Percentiles rank a stretch among this genome's conserved stretches.
These are phyloP conservation scores for Plenodomus tracheiphilus DNA, from an alignment of 2,329 filamentous ascomycete species.

Conservation along the genomic window DNA sequence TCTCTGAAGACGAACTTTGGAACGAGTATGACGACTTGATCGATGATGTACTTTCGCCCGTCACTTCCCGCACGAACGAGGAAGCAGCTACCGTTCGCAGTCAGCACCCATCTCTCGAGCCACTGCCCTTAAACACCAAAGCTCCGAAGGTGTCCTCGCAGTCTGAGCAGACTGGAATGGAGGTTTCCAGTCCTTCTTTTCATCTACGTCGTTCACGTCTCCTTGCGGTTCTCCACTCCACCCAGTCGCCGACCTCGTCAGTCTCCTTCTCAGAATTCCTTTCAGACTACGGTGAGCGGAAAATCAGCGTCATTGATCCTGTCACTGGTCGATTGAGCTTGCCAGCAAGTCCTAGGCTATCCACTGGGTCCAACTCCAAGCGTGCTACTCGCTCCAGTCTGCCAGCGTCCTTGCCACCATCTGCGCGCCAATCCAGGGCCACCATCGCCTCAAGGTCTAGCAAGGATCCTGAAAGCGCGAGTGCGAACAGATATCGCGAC, in stretches of 20 bases:
- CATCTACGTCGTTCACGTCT: slow-evolving; percentile 55
- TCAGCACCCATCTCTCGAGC: slow-evolving; percentile 35
- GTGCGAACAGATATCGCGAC: slow-evolving; percentile 51
- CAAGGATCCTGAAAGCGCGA: slow-evolving; percentile 39
- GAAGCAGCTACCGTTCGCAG: slow-evolving; percentile 14
- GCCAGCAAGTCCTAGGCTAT: slow-evolving; percentile 36
- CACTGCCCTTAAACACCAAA: slow-evolving; percentile 32
- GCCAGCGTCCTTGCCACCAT: slow-evolving; percentile 32
- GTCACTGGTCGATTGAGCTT: slow-evolving; percentile 44
- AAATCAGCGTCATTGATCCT: slow-evolving; percentile 43
- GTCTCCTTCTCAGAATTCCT: slow-evolving; percentile 59
- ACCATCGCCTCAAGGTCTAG: slow-evolving; percentile 37
- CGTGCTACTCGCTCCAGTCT: slow-evolving; percentile 42
- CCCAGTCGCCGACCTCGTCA: slow-evolving; percentile 55
- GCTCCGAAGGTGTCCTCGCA: slow-evolving; percentile 21
- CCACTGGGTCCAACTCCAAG: slow-evolving; percentile 30
- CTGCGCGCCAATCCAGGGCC: slow-evolving; percentile 38
- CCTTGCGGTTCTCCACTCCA: slow-evolving; percentile 54
- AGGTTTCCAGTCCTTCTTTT: slow-evolving; percentile 40
- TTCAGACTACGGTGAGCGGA: slow-evolving; percentile 53
- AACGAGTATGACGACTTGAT: slow-evolving; percentile 91
- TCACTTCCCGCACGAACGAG: slow-evolving; percentile 19
- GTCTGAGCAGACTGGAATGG: slow-evolving; percentile 36
- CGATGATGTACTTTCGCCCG: slow-evolving; percentile 64
- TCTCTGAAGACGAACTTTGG: slow-evolving; percentile 87